Base-by-base conservation (phyloP, 331 rosid species). In the Acacia concinna region DNA sequence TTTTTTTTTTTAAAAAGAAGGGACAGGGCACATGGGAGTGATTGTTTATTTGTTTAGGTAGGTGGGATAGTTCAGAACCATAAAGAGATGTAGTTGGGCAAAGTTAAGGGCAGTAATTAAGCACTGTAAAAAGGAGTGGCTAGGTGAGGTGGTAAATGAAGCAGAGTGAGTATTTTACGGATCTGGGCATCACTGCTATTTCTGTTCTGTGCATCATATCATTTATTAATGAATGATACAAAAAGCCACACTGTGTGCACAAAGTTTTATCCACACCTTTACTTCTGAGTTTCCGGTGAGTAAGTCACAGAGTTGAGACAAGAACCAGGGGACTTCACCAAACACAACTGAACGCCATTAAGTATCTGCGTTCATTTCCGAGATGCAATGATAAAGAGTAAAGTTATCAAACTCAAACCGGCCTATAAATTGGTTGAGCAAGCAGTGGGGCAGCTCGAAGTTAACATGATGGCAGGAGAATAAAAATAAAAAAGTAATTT, bases 1-100 rank as follows among this genome's bases (percentile, higher is more conserved):
- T 6, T 40, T 5, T 40, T 40, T 8, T 11, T 11, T 4, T 11
- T 11, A 46, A 15, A 15, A 15, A 20, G 25, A 5, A 11, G 66
- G 34, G 38, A 14, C 37, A 60, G 14, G 9, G 38, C 38, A 60
- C 11, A 38, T 60, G 81, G 51, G n/a, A 54, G 76, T 47, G 56
- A 1, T 54, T 71, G 34, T 18, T 35, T 47, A 81, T 1, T 54
- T 71, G 34, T 18, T 35, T 47, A 81, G 84, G 86, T 84, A 5
- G 88, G 76, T 86, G 84, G 52, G 74, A 2, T 47, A 37, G 77
- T 62, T 80, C 10, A 75, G 81, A 75, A 80, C 74, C 72, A 37
- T 72, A 70, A 49, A 78, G 82, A 27, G 28, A 11, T 72, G 30
- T 75, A 0, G 87, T 82, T 82, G 88, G 68, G 75, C 8, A 37